A percentile compares a stretch with the other conserved stretches of the same genome.
Evolutionary conservation across 2,329 filamentous ascomycete species (phyloP).

Genomic region (Pseudofabraea citricarpa): DNA sequence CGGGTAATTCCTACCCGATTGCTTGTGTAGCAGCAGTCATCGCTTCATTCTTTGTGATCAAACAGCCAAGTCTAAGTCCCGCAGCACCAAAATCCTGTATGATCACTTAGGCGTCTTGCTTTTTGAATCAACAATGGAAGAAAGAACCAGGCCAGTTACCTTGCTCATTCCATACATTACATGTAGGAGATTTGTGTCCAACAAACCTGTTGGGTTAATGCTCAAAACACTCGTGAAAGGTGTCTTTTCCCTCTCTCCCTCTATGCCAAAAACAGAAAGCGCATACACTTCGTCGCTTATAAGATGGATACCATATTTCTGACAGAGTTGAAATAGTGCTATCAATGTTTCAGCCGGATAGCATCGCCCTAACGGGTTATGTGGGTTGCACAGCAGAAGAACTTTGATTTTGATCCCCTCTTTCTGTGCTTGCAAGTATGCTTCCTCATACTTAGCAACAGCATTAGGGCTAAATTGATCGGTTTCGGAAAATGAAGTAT

Average conservation of each 20-base stretch:
- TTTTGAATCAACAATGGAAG: background rate
- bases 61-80: slow-evolving; percentile 35
- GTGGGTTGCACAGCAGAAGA: slow-evolving; percentile 33
- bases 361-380: slow-evolving; percentile 27
- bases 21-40: slow-evolving; percentile 2
- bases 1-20: slow-evolving; percentile 5
- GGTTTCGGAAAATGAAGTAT: background rate
- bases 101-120: background rate
- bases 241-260: slow-evolving; percentile 7
- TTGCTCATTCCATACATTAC: slow-evolving; percentile 28
- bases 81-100: slow-evolving; percentile 37
- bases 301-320: slow-evolving; percentile 38
- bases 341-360: slow-evolving; percentile 19
- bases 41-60: slow-evolving; percentile 26
- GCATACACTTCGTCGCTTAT: slow-evolving; percentile 48
- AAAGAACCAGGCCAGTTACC: too few species aligned
- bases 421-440: slow-evolving; percentile 25
- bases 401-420: slow-evolving; percentile 26
- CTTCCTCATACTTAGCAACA: slow-evolving; percentile 11
- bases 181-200: slow-evolving; percentile 40
- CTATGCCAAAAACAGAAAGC: slow-evolving; percentile 35
- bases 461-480: slow-evolving; percentile 2
- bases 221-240: slow-evolving; percentile 45
- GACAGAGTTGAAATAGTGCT: slow-evolving; percentile 33
- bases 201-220: slow-evolving; percentile 36